Evolutionary conservation across 352 stramenopile species (phyloP).

Genomic region (Peronospora tabacina): DNA sequence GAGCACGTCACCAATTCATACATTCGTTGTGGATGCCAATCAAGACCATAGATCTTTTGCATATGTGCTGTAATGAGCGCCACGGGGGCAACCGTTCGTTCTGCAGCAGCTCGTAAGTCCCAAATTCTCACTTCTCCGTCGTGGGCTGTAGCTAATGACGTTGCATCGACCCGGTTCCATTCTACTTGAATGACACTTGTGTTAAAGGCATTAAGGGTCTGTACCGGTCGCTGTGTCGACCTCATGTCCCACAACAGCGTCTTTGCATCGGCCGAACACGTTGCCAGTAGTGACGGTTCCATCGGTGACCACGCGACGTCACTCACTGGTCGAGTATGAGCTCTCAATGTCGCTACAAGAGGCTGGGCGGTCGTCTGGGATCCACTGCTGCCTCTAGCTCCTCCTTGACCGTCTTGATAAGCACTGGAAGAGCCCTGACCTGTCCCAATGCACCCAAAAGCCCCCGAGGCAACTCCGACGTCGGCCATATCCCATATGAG

Average conservation of each 20-base stretch:
- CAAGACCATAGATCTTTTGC: constrained; percentile 77
- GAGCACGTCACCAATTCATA: constrained; percentile 82
- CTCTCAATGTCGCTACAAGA: constrained; percentile 63
- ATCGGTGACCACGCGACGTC: constrained; percentile 70
- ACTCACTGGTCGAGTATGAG: constrained; percentile 66
- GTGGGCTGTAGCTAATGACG: constrained; percentile 67
- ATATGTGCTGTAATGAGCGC: constrained; percentile 71
- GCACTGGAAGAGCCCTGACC: constrained; percentile 13
- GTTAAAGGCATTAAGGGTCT: constrained; percentile 64
- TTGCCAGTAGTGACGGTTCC: constrained; percentile 69
- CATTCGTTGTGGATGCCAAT: constrained; percentile 71
- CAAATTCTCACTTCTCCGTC: constrained; percentile 73
- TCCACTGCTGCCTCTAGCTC: neutral
- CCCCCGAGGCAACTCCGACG: constrained; percentile 9
- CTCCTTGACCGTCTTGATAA: constrained; percentile 21
- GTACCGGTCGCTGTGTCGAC: constrained; percentile 56
- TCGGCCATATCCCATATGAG: constrained; percentile 68
- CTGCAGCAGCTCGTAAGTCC: constrained; percentile 48
- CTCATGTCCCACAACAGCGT: constrained; percentile 77
- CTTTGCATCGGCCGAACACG: constrained; percentile 68
- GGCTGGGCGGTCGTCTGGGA: constrained; percentile 33
- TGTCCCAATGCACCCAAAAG: constrained; percentile 17
- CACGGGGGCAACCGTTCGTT: constrained; percentile 40
- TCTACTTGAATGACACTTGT: constrained; percentile 61
- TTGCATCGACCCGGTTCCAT: constrained; percentile 68